phyloP scores from a whole-genome alignment of 2,329 filamentous ascomycete genomes.

The Sarocladium brachiariae region DNA sequence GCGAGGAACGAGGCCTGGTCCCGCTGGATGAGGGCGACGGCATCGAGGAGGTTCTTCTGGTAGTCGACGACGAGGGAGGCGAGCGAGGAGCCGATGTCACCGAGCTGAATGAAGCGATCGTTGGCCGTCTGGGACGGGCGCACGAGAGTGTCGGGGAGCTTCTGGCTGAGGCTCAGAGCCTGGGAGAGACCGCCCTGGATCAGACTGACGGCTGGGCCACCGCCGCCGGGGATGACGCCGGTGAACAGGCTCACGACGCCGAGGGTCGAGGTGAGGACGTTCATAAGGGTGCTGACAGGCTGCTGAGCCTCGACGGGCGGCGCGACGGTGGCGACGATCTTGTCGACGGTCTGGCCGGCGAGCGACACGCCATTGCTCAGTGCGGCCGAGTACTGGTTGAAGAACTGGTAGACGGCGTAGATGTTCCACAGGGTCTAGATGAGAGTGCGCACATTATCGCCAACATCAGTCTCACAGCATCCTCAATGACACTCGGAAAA shows the following conservation, averaged over 20 bases:
- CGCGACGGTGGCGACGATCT: conserved; percentile 19
- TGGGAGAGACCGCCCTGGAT: conserved; percentile 14
- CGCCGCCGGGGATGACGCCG: conserved; percentile 16
- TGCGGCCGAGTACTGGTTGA: conserved; percentile 22
- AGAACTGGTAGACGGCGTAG: conserved; percentile 21
- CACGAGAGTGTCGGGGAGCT: conserved; percentile 12
- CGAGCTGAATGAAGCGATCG: conserved; percentile 19
- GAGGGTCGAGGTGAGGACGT: conserved; percentile 14
- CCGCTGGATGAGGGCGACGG: conserved; percentile 16
- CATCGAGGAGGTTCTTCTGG: conserved; percentile 15
- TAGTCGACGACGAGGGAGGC: conserved; percentile 20
- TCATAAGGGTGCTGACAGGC: conserved; percentile 14
- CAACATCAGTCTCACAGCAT: too few species aligned
- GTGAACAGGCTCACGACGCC: conserved; percentile 16
- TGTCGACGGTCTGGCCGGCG: conserved; percentile 18
- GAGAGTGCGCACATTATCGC: too few species aligned
- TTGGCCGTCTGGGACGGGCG: conserved; percentile 16
- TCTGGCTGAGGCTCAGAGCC: conserved; percentile 12
- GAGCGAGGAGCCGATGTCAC: conserved; percentile 18
- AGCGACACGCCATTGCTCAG: conserved; percentile 19
- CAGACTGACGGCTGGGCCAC: conserved; percentile 14
- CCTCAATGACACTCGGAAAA: too few species aligned
- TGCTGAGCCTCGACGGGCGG: conserved; percentile 16
- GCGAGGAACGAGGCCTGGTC: conserved; percentile 17
- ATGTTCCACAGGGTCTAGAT: conserved; percentile 21